Evolutionary conservation across 1,284 basidiomycete species (phyloP), one percentile per base, ranked within the genome.

Genomic region (Papiliotrema fonsecae): DNA sequence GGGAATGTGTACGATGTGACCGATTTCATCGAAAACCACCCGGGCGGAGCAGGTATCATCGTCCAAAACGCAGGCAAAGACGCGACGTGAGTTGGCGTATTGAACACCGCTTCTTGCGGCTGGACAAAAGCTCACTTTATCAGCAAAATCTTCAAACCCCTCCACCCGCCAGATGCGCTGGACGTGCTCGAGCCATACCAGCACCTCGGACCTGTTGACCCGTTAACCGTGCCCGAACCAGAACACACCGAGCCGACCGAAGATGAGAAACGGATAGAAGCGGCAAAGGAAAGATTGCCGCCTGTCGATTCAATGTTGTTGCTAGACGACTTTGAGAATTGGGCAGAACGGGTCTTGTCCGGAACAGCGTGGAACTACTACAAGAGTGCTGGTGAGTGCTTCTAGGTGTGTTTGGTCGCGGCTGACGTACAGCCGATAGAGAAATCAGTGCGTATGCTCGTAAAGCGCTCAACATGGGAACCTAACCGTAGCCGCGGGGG

Each of bases 251-350:
- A 73, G 55, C 82, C 82, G 62, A 84, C 84, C 0, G 81, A 81
- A 57, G 87, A 89, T 56, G 85, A 88, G 64, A 56, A 81, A 11
- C 77, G 86, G 45, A 81, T 87, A 14, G 82, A 86, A 57, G 75
- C 80, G 37, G 79, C 78, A 35, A 74, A 80, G 47, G 82, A 79
- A 56, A 58, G 64, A n/a, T 60, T 81, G 48, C 86, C 85, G 0
- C 81, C 82, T 1, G 74, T 88, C 11, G 78, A 76, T 45, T 76
- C 80, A 42, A 84, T 93, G 56, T 73, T 92, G 39, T 86, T 79
- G 57, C 69, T 92, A 18, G 72, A 76, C 38, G 89, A 93, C 62
- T 84, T 94, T 73, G 76, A 77, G 54, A 60, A 63, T 28, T 66
- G 70, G 67, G 76, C 74, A 4, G 64, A 74, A 48, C 64, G 65